Evolutionary conservation across 306 rosid genomes (phyloP), one percentile per base, ranked within the genome.

Genomic region (Sindora glabra): DNA sequence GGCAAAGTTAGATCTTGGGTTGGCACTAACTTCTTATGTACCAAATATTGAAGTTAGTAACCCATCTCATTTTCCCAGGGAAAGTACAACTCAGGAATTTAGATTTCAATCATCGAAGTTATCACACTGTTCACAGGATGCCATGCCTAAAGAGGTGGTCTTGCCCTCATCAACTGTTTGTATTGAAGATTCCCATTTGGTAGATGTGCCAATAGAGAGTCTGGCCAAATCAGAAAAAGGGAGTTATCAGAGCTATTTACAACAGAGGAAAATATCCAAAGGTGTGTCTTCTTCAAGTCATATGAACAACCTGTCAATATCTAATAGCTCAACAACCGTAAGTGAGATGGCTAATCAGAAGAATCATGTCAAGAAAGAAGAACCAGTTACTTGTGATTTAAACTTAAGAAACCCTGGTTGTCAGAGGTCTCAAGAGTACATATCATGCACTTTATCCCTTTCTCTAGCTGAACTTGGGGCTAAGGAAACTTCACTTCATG

Each of bases 1-100:
- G 99, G 96, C 99, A 59, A 82, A 89, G 59, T 77, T 67, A 36
- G 95, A 94, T 70, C 99, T 94, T 77, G 97, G 99, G 24, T 62
- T 94, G 56, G 90, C 90, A 17, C 74, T 94, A 18, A 89, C 89
- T 78, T 83, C 95, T 54, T 63, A 63, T 48, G 48, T 82, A 54
- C 63, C 82, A 37, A 67, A 61, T 48, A 32, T 36, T 48, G 70
- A 71, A 49, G 58, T 18, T 55, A 41, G 61, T 14, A 54, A 51
- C 0, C 48, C 39, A 48, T 45, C 56, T 1, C 46, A 52, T 7
- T 25, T 68, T 33, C 64, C 79, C 13, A 68, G 49, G 58, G 80
- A 48, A 68, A 39, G 68, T 38, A 19, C 47, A 13, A 62, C 65
- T 24, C 46, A 47, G 58, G 75, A 73, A 25, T 59, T 72, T 66